Conservation (phyloP, 805 yeast genomes). For the Helenozyma rhizophorensis region DNA sequence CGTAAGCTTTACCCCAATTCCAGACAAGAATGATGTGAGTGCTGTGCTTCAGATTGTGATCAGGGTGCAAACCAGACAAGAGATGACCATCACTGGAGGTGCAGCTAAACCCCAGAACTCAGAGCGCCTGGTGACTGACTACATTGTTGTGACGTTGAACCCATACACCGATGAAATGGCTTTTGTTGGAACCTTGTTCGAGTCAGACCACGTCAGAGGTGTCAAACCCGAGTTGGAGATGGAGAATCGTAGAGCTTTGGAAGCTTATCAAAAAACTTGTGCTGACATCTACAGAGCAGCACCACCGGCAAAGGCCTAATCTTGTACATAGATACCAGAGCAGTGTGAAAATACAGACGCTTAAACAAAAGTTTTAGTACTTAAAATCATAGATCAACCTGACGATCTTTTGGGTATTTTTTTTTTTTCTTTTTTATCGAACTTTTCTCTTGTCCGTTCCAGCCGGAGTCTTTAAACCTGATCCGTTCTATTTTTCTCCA, state of each 20-base stretch:
- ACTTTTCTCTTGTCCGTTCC: too few species aligned
- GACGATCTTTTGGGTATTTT: neutral
- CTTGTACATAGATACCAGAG: conserved; percentile 5
- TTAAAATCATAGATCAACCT: neutral
- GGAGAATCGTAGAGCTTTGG: conserved; percentile 12
- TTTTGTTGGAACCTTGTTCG: conserved; percentile 39
- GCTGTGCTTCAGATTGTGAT: conserved; percentile 37
- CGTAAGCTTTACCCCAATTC: conserved; percentile 63
- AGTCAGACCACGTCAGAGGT: conserved; percentile 31
- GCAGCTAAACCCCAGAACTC: conserved; percentile 19
- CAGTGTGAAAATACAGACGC: conserved; percentile 1
- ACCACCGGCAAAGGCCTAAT: conserved; percentile 21
- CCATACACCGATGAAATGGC: conserved; percentile 36
- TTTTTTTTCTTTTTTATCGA: neutral
- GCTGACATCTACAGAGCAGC: conserved; percentile 38
- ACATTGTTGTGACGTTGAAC: conserved; percentile 36
- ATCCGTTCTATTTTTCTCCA: too few species aligned
- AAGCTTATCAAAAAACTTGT: conserved; percentile 24
- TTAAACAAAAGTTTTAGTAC: conserved; percentile 1
- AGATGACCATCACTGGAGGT: conserved; percentile 22
- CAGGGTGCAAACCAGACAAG: conserved; percentile 35
- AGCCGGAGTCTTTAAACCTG: too few species aligned
- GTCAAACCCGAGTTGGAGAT: conserved; percentile 33
- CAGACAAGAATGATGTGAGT: conserved; percentile 40
- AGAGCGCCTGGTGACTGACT: conserved; percentile 30